A percentile compares a stretch with the other conserved stretches of the same genome.
phyloP scores from a whole-genome alignment of 2,329 filamentous ascomycete genomes.

The Fusarium nurragi region DNA sequence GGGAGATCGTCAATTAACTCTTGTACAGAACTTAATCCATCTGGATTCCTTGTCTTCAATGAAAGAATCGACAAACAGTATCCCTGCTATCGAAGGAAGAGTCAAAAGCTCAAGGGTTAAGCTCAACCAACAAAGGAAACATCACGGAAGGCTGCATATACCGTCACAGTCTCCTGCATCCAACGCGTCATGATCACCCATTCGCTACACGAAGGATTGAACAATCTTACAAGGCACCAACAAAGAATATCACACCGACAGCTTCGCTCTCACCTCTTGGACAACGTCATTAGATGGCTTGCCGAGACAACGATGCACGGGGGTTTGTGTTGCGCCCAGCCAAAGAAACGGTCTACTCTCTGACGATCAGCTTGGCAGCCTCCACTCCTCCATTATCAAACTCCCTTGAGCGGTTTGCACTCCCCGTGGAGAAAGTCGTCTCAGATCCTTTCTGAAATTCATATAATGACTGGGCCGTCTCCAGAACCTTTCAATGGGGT shows the following conservation, averaged over 20 bases:
- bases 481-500: background rate
- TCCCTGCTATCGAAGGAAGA: background rate
- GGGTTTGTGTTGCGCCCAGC: conserved; percentile 20
- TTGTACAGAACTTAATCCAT: background rate
- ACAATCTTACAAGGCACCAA: conserved; percentile 4
- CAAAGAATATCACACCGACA: background rate
- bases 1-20: background rate
- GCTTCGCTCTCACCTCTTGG: conserved; percentile 12
- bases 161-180: background rate
- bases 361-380: conserved; percentile 37
- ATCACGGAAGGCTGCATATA: background rate
- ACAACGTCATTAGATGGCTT: conserved; percentile 30
- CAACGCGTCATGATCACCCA: conserved; percentile 12
- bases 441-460: background rate
- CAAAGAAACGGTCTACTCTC: conserved; percentile 4
- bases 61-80: accelerated
- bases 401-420: background rate
- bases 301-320: conserved; percentile 33
- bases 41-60: accelerated
- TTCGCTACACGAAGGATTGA: background rate
- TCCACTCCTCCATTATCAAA: conserved; percentile 25
- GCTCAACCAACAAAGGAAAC: background rate
- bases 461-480: conserved; percentile 24
- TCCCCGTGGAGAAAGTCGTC: background rate
- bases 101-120: accelerated